Conservation (phyloP, 306 rosid genomes). For the Fragaria vesca region DNA sequence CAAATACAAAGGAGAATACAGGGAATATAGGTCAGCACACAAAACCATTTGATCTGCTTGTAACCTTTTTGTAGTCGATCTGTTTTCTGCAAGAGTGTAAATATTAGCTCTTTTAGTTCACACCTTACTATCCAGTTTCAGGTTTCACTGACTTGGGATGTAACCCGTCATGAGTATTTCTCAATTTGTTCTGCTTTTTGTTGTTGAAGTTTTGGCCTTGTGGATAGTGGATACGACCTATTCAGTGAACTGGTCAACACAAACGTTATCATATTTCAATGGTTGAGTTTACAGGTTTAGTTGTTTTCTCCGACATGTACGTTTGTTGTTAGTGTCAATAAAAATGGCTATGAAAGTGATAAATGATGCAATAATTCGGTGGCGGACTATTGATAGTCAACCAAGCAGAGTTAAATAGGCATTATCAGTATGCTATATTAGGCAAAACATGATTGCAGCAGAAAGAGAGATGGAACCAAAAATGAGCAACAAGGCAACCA, state of each 20-base stretch:
- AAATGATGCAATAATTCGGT: too few relatives aligned
- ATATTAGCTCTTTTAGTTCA: not conserved
- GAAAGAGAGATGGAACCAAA: not conserved
- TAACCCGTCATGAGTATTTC: not conserved
- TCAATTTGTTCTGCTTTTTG: not conserved
- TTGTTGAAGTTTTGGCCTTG: not conserved
- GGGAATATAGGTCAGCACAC: constrained; percentile 16
- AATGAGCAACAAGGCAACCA: not conserved
- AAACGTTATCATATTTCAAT: not conserved
- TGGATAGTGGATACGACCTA: not conserved
- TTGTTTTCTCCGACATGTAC: too few relatives aligned
- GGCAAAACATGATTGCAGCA: not conserved
- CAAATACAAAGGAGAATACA: not conserved
- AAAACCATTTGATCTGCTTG: not conserved
- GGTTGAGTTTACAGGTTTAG: too few relatives aligned
- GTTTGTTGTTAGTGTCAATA: not conserved
- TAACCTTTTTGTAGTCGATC: not conserved
- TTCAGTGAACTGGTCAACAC: not conserved
- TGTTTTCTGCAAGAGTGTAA: constrained; percentile 6
- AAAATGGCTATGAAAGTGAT: not conserved
- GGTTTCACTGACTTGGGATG: constrained; percentile 10
- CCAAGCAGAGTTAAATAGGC: not conserved
- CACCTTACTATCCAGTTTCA: not conserved
- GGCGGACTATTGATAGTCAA: not conserved
- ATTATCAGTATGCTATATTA: not conserved